A percentile compares a stretch with the other conserved stretches of the same genome.
phyloP scores from a whole-genome alignment of 345 rosid genomes.

The Euphorbia peplus region DNA sequence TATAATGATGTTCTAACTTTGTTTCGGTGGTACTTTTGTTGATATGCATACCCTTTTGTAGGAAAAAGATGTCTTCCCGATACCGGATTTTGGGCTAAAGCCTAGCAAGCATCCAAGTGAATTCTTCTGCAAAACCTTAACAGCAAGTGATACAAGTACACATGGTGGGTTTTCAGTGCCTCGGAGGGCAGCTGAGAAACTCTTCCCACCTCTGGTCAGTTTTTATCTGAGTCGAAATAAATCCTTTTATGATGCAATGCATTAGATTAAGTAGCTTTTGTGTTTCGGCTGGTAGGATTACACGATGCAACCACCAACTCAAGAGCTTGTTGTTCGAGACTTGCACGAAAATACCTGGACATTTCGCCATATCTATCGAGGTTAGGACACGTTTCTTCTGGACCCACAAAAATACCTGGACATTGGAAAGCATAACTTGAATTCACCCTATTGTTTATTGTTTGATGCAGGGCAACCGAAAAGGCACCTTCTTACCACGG shows the following conservation, averaged over 20 bases:
- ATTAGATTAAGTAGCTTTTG: not conserved
- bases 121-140: constrained; percentile 92
- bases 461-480: constrained; percentile 87
- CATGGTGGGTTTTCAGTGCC: constrained; percentile 99
- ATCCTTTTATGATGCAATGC: not conserved
- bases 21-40: not conserved
- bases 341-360: constrained; percentile 94
- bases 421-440: not conserved
- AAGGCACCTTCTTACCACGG: constrained; percentile 94
- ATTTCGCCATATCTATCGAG: constrained; percentile 94
- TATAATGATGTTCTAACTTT: not conserved
- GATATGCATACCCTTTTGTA: constrained; percentile 21
- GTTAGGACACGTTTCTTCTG: constrained; percentile 36
- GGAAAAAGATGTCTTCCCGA: constrained; percentile 90
- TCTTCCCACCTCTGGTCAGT: constrained; percentile 84
- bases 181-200: constrained; percentile 97
- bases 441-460: constrained; percentile 4
- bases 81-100: constrained; percentile 83
- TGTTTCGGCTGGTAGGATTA: constrained; percentile 51
- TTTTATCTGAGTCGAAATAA: not conserved
- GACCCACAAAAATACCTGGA: too few relatives aligned
- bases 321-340: constrained; percentile 93
- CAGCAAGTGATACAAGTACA: constrained; percentile 97
- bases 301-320: constrained; percentile 90
- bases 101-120: constrained; percentile 86